Evolutionary conservation across 805 yeast genomes (phyloP).

Genomic region (Cyberlindnera maritima): DNA sequence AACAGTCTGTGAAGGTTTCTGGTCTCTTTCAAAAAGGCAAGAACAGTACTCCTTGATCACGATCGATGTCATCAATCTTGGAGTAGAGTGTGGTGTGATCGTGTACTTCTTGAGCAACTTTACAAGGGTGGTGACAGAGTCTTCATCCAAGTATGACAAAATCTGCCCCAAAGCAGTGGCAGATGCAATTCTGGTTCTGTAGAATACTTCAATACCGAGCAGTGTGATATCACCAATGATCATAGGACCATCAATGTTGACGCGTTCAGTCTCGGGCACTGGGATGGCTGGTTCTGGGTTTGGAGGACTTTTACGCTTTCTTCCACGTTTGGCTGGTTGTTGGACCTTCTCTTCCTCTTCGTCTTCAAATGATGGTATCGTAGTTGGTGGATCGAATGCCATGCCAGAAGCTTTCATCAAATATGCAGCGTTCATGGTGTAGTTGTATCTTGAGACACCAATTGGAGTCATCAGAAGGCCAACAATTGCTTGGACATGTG

Average conservation of each 20-base stretch:
- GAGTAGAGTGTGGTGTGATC: slow-evolving; percentile 53
- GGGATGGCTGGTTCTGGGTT: slow-evolving; percentile 40
- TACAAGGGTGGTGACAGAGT: slow-evolving; percentile 39
- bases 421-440: slow-evolving; percentile 73
- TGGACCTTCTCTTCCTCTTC: slow-evolving; percentile 21
- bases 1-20: slow-evolving; percentile 24
- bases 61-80: slow-evolving; percentile 67
- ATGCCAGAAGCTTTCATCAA: slow-evolving; percentile 78
- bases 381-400: slow-evolving; percentile 5
- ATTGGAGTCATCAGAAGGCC: slow-evolving; percentile 86
- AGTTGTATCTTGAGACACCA: slow-evolving; percentile 87
- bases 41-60: slow-evolving; percentile 67
- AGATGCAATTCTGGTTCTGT: slow-evolving; percentile 72
- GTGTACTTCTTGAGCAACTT: slow-evolving; percentile 28
- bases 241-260: slow-evolving; percentile 92
- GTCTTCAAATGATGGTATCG: slow-evolving; percentile 2
- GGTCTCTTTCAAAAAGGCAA: slow-evolving; percentile 19
- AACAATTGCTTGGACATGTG: slow-evolving; percentile 58
- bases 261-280: slow-evolving; percentile 53
- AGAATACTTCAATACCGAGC: slow-evolving; percentile 70
- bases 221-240: slow-evolving; percentile 86
- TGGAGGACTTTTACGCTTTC: slow-evolving; percentile 43
- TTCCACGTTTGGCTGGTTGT: slow-evolving; percentile 34
- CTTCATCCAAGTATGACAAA: slow-evolving; percentile 46
- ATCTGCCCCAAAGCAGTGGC: slow-evolving; percentile 73